Evolutionary conservation across 495 filamentous ascomycete species (phyloP).

Genomic region (Aspergillus funiculosus): DNA sequence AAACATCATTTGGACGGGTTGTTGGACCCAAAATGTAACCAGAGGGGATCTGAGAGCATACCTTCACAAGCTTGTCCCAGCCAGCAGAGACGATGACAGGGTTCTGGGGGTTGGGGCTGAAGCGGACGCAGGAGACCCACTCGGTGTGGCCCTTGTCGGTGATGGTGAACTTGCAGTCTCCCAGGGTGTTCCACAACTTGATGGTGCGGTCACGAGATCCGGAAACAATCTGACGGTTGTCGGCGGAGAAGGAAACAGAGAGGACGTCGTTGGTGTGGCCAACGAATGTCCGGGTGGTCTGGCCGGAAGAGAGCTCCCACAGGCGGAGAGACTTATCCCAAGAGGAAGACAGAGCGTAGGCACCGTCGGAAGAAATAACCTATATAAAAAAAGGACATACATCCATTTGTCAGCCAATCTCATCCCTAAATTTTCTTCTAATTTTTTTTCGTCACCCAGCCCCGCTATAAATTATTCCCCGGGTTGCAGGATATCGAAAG

Average conservation of each 20-base stretch:
- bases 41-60: conserved; percentile 45
- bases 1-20: conserved; percentile 77
- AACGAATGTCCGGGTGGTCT: conserved; percentile 95
- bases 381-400: conserved; percentile 38
- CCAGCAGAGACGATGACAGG: conserved; percentile 97
- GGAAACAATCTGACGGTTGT: conserved; percentile 99
- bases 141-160: conserved; percentile 99
- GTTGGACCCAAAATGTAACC: conserved; percentile 9
- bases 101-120: conserved; percentile 99
- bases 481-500: conserved; percentile 6
- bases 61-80: conserved; percentile 99
- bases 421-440: conserved; percentile 10
- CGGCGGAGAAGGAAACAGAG: conserved; percentile 99
- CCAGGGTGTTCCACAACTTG: conserved; percentile 99
- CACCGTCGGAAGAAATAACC: conserved; percentile 99
- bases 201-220: conserved; percentile 96
- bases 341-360: conserved; percentile 96
- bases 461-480: not conserved
- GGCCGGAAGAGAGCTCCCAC: conserved; percentile 95
- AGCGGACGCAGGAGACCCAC: conserved; percentile 99
- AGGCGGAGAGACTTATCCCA: conserved; percentile 99
- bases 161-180: conserved; percentile 99
- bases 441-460: conserved; percentile 15
- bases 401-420: conserved; percentile 34
- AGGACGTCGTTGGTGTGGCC: conserved; percentile 99